phyloP scores from a whole-genome alignment of 192 early-diverging fungal genomes.

The Linnemannia schmuckeri region DNA sequence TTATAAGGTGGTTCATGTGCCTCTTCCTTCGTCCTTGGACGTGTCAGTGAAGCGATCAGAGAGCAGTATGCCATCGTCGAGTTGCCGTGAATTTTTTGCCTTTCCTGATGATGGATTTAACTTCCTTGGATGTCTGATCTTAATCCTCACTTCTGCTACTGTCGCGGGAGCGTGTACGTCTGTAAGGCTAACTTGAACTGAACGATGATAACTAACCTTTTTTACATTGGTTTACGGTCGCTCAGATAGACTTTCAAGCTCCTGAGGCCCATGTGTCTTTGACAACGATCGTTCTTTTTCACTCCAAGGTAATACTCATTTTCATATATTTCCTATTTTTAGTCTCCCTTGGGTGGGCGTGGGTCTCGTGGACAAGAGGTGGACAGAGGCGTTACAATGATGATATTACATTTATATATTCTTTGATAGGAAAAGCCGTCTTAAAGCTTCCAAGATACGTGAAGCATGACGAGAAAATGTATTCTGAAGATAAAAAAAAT shows the following conservation, averaged over 20 bases:
- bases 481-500: slow-evolving; percentile 31
- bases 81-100: slow-evolving; percentile 33
- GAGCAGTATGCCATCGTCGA: slow-evolving; percentile 60
- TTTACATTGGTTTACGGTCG: not conserved
- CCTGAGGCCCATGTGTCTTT: not conserved
- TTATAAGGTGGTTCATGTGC: slow-evolving; percentile 41
- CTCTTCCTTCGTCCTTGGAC: slow-evolving; percentile 26
- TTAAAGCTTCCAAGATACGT: slow-evolving; percentile 56
- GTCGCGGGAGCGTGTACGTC: not conserved
- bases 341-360: not conserved
- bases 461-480: slow-evolving; percentile 55
- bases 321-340: not conserved
- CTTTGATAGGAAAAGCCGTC: slow-evolving; percentile 59
- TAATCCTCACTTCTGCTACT: not conserved
- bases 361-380: not conserved
- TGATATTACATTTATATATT: slow-evolving; percentile 55
- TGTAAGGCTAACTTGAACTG: not conserved
- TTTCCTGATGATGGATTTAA: slow-evolving; percentile 52
- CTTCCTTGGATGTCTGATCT: slow-evolving; percentile 61
- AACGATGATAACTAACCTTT: not conserved
- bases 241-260: not conserved
- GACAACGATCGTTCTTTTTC: not conserved
- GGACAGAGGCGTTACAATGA: slow-evolving; percentile 29
- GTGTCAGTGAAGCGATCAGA: slow-evolving; percentile 57
- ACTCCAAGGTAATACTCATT: not conserved